phyloP scores from a whole-genome alignment of 306 rosid genomes.

The Castanopsis chinensis region DNA sequence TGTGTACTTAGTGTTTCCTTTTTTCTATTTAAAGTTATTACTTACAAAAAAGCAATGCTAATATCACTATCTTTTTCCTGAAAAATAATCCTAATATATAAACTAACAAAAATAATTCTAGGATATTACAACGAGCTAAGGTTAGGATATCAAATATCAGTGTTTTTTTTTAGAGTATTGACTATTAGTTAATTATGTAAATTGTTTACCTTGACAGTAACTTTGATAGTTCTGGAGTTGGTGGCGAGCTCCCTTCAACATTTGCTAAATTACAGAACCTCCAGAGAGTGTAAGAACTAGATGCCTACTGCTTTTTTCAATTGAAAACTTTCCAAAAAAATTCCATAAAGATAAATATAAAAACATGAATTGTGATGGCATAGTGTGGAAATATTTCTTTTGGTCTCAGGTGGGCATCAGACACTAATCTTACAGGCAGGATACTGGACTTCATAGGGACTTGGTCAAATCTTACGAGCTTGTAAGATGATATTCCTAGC shows the following conservation, averaged over 20 bases:
- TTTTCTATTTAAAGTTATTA: too few species aligned
- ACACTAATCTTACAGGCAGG: conserved; percentile 51
- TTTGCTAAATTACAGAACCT: conserved; percentile 56
- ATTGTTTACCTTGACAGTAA: conserved; percentile 46
- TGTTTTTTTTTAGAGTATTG: too few species aligned
- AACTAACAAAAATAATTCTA: too few species aligned
- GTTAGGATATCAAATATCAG: background rate
- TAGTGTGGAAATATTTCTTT: background rate
- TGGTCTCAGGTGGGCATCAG: conserved; percentile 72
- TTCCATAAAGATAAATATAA: background rate
- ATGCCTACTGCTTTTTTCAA: background rate
- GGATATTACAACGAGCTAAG: too few species aligned
- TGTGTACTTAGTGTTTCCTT: too few species aligned
- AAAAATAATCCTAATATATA: too few species aligned
- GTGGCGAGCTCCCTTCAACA: conserved; percentile 76
- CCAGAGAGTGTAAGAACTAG: conserved; percentile 47
- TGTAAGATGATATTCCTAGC: conserved; percentile 49
- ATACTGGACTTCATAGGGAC: conserved; percentile 79
- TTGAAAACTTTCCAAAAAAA: background rate
- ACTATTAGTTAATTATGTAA: background rate
- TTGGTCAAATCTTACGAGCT: conserved; percentile 50
- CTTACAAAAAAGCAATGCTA: too few species aligned
- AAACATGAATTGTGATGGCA: background rate
- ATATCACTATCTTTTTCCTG: too few species aligned
- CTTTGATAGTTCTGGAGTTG: conserved; percentile 70